Evolutionary conservation across 192 early-diverging fungal species (phyloP).

Genomic region (Cetraspora pellucida): DNA sequence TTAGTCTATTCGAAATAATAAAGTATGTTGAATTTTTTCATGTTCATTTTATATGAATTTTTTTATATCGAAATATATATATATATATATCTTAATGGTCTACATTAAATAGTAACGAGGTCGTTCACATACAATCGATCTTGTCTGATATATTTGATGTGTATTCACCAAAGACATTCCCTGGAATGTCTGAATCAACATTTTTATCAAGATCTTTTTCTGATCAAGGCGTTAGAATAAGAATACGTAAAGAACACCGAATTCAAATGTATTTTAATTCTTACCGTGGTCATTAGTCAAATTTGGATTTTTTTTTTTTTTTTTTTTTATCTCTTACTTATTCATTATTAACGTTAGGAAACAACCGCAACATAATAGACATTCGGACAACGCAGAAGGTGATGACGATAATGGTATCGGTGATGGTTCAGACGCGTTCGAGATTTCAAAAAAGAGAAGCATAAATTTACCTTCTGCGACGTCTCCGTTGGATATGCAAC

Average conservation of each 20-base stretch:
- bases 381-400: neutral
- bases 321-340: neutral
- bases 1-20: conserved; percentile 87
- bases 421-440: neutral
- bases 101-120: conserved; percentile 51
- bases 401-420: neutral
- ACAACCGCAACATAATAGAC: conserved; percentile 15
- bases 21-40: conserved; percentile 39
- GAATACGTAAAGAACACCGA: conserved; percentile 83
- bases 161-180: conserved; percentile 86
- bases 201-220: conserved; percentile 86
- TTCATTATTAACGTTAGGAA: neutral
- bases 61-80: neutral
- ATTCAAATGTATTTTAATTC: conserved; percentile 24
- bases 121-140: conserved; percentile 66
- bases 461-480: neutral
- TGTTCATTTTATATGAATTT: neutral
- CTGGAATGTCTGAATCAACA: conserved; percentile 89
- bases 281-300: too few relatives aligned
- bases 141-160: conserved; percentile 76
- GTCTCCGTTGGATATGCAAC: too few relatives aligned
- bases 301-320: neutral
- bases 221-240: conserved; percentile 92
- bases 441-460: neutral
- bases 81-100: conserved; percentile 56